phyloP scores from a whole-genome alignment of 2,329 filamentous ascomycete species.

The Thielaviopsis punctulata region DNA sequence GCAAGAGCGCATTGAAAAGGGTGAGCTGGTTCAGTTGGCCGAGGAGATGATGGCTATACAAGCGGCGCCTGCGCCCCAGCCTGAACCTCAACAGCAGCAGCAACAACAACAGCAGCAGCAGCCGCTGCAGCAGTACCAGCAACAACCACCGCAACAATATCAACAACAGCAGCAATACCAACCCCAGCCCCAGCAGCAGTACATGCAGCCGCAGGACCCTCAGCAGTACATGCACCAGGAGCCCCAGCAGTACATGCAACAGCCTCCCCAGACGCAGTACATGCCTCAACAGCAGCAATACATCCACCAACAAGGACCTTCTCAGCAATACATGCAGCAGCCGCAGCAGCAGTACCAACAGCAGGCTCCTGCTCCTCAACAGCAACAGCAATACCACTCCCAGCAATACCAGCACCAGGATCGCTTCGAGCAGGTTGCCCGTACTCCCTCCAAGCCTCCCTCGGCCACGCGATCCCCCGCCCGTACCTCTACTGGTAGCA shows the following conservation, averaged over 20 bases:
- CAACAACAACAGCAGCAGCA: slow-evolving; percentile 7
- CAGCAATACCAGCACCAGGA: slow-evolving; percentile 12
- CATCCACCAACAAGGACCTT: neutral
- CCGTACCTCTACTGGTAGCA: slow-evolving; percentile 10
- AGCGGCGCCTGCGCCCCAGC: slow-evolving; percentile 17
- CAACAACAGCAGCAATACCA: slow-evolving; percentile 14
- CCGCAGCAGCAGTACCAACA: neutral
- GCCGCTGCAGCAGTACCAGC: slow-evolving; percentile 10
- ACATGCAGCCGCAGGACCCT: neutral
- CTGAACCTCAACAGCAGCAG: neutral
- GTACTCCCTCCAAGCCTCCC: slow-evolving; percentile 13
- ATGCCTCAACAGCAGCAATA: neutral
- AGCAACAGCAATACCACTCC: slow-evolving; percentile 1
- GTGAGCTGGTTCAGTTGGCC: slow-evolving; percentile 62
- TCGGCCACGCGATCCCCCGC: slow-evolving; percentile 14
- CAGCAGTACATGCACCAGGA: no score
- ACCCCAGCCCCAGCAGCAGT: neutral
- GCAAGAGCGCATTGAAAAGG: slow-evolving; percentile 64
- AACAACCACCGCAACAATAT: slow-evolving; percentile 13
- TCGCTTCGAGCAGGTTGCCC: slow-evolving; percentile 15
- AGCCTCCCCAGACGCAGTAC: no score
- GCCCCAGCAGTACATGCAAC: neutral
- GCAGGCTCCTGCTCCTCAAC: neutral
- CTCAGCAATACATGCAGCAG: neutral
- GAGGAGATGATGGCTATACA: slow-evolving; percentile 70